Base-by-base conservation (phyloP, 805 yeast species). In the Pichia scutulata region DNA sequence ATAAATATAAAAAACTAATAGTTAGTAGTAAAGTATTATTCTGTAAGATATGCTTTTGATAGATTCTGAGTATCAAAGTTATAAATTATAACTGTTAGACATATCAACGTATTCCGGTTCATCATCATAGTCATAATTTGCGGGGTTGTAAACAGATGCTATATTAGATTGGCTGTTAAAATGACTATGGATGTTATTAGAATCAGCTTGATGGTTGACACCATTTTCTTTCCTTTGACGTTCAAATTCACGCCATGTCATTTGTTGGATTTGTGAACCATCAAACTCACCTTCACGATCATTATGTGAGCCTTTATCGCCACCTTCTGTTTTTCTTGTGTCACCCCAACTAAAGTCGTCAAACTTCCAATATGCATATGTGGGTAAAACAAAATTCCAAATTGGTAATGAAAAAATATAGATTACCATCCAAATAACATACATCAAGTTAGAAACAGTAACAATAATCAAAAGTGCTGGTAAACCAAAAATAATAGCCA, bases 331-430 rank as follows among this genome's bases (percentile, higher is more conserved):
- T n/a, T 82, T 76, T 72, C 96, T 77, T 2, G 97, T 90, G 52
- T 88, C 95, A 63, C 97, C 97, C 97, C 97, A 90, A 64, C 89
- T 81, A 69, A 90, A 90, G 65, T 90, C 96, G 68, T 90, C 97
- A 68, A 89, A 89, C 62, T 89, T 89, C 97, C 97, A 90, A 65
- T 75, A 89, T 0, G 97, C 85, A 67, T 90, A 89, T 13, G 81
- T 62, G 2, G 97, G 97, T 44, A 90, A 73, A 6, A 89, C 81
- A 61, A 90, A 84, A 67, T 89, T 90, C 97, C 97, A 90, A 50
- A 90, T 75, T n/a, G 97, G 97, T 53, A 90, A 76, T 1, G 97
- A 93, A 21, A 79, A 0, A 26, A 89, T 67, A 64, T 90, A 90
- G 51, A 89, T 75, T 30, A 80, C 48, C 84, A 89, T 85, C 86